Conservation (phyloP, 768 basidiomycete species). For the Amanita subjunquillea region DNA sequence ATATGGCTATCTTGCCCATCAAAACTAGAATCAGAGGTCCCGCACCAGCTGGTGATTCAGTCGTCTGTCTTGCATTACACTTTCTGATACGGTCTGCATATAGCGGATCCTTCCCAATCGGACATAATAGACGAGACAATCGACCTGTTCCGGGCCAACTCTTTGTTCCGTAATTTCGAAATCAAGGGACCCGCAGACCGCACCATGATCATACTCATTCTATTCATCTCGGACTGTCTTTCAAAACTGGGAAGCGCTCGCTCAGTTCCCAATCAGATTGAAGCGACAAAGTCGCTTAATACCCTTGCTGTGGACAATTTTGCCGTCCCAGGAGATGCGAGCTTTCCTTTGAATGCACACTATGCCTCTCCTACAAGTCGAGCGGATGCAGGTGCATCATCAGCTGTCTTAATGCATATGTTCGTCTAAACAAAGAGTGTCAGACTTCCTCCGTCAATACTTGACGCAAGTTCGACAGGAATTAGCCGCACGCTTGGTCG, state of each 20-base stretch:
- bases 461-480: constrained; percentile 91
- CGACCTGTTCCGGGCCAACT: constrained; percentile 96
- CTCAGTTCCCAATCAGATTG: constrained; percentile 62
- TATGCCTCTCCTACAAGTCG: constrained; percentile 74
- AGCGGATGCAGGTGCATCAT: constrained; percentile 61
- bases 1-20: constrained; percentile 84
- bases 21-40: constrained; percentile 88
- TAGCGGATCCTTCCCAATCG: constrained; percentile 68
- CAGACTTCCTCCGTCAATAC: constrained; percentile 87
- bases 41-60: constrained; percentile 60
- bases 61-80: constrained; percentile 8
- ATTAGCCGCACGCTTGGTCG: constrained; percentile 75
- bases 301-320: constrained; percentile 93
- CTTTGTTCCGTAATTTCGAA: constrained; percentile 98
- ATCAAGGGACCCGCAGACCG: constrained; percentile 98
- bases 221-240: constrained; percentile 96
- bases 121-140: constrained; percentile 96
- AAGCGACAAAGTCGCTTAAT: constrained; percentile 81
- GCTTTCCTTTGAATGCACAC: constrained; percentile 86
- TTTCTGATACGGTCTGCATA: constrained; percentile 7
- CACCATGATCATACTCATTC: constrained; percentile 91
- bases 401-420: background rate
- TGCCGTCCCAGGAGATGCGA: constrained; percentile 90
- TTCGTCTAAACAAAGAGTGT: constrained; percentile 4
- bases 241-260: constrained; percentile 74